phyloP scores from a whole-genome alignment of 345 rosid species.

The Clausena lansium region DNA sequence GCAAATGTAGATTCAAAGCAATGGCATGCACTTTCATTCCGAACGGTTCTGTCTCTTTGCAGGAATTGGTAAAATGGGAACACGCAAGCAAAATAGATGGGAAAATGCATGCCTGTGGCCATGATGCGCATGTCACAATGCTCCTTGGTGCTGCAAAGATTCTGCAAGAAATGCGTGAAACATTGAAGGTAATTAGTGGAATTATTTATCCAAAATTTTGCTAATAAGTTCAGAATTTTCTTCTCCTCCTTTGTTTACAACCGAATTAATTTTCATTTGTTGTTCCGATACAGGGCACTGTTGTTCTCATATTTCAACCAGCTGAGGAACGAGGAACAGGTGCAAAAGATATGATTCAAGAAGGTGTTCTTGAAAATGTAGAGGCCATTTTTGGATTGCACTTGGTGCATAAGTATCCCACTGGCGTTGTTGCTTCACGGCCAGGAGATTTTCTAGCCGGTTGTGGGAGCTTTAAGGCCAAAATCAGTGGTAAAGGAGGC shows the following conservation, averaged over 20 bases:
- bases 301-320: conserved; percentile 60
- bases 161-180: conserved; percentile 38
- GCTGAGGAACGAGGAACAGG: conserved; percentile 68
- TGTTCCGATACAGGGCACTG: conserved; percentile 48
- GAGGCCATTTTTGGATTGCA: conserved; percentile 64
- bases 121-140: conserved; percentile 57
- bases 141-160: conserved; percentile 67
- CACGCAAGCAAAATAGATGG: conserved; percentile 44
- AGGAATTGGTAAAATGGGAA: conserved; percentile 51
- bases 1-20: too few species aligned
- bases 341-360: conserved; percentile 52
- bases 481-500: conserved; percentile 53
- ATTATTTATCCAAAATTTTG: background rate
- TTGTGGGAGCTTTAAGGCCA: conserved; percentile 59
- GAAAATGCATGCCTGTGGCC: conserved; percentile 65
- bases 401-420: conserved; percentile 33
- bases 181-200: conserved; percentile 31
- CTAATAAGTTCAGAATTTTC: background rate
- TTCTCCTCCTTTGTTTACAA: too few species aligned
- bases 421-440: conserved; percentile 45
- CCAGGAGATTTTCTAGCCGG: conserved; percentile 67
- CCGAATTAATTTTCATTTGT: background rate
- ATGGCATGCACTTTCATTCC: too few species aligned
- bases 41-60: background rate
- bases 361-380: conserved; percentile 47